These are phyloP conservation scores for Plasmodium gonderi DNA, from an alignment of 169 alveolate species.

Conservation along the genomic window DNA sequence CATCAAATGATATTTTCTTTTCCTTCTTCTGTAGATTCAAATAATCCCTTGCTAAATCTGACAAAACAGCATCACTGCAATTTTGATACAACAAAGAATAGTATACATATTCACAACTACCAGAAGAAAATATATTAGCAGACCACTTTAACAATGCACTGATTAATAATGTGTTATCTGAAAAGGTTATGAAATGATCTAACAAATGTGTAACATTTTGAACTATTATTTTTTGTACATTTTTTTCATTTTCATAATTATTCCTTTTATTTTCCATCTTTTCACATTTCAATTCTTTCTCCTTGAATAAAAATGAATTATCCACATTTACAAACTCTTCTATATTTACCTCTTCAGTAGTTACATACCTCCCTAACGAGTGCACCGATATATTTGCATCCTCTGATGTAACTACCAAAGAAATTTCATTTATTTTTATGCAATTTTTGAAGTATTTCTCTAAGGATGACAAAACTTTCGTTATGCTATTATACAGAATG, in stretches of 20 bases:
- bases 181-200: slow-evolving; percentile 18
- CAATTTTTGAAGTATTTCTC: slow-evolving; percentile 24
- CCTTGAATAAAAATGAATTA: background rate
- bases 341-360: background rate
- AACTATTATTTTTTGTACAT: background rate
- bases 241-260: background rate
- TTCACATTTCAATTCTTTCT: background rate
- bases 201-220: slow-evolving; percentile 42
- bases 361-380: background rate
- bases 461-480: slow-evolving; percentile 13
- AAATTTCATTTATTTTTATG: background rate
- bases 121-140: slow-evolving; percentile 15
- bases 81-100: slow-evolving; percentile 28
- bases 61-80: slow-evolving; percentile 24
- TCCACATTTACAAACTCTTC: background rate
- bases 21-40: slow-evolving; percentile 28
- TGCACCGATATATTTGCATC: background rate
- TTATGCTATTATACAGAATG: slow-evolving; percentile 27
- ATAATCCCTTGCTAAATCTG: slow-evolving; percentile 34
- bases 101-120: slow-evolving; percentile 23
- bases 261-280: background rate
- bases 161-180: slow-evolving; percentile 28
- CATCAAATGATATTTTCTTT: slow-evolving; percentile 16
- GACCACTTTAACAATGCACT: slow-evolving; percentile 36
- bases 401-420: too few relatives aligned